Evolutionary conservation across 2,329 filamentous ascomycete species (phyloP).

Genomic region (Sporothrix sp.): DNA sequence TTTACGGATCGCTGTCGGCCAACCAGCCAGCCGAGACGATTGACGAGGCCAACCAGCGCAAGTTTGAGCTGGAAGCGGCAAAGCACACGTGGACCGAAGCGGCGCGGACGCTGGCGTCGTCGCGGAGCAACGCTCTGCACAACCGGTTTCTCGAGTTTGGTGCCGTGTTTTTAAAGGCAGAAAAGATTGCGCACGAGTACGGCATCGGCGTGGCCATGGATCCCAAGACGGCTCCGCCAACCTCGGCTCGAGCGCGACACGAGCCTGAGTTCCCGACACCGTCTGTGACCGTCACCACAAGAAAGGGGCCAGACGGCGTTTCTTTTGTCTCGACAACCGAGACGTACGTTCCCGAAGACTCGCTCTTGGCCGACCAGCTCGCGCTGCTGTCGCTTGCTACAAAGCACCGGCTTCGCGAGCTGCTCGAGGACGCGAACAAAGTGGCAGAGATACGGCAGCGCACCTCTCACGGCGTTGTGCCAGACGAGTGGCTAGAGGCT

Average conservation of each 20-base stretch:
- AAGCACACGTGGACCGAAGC: constrained; percentile 58
- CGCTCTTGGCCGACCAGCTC: constrained; percentile 70
- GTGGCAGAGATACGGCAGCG: constrained; percentile 63
- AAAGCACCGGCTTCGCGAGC: constrained; percentile 64
- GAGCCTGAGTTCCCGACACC: constrained; percentile 42
- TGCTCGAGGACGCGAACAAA: constrained; percentile 67
- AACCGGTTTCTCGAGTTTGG: constrained; percentile 64
- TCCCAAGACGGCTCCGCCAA: constrained; percentile 34
- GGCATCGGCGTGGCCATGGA: constrained; percentile 48
- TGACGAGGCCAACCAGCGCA: constrained; percentile 45
- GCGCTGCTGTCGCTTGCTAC: constrained; percentile 74
- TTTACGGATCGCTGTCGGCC: constrained; percentile 56
- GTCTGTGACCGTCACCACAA: constrained; percentile 43
- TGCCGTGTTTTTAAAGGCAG: constrained; percentile 47
- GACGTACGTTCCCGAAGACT: constrained; percentile 64
- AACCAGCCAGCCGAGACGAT: constrained; percentile 49
- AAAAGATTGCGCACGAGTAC: constrained; percentile 49
- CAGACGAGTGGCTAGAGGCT: constrained; percentile 64
- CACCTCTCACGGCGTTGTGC: constrained; percentile 70
- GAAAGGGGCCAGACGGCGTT: constrained; percentile 50
- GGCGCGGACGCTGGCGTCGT: constrained; percentile 49
- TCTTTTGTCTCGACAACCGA: constrained; percentile 54
- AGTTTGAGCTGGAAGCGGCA: constrained; percentile 55
- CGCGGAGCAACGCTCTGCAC: constrained; percentile 58
- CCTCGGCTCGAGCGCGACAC: constrained; percentile 38